phyloP scores from a whole-genome alignment of 2,329 filamentous ascomycete species.

The Cryphonectria parasitica region DNA sequence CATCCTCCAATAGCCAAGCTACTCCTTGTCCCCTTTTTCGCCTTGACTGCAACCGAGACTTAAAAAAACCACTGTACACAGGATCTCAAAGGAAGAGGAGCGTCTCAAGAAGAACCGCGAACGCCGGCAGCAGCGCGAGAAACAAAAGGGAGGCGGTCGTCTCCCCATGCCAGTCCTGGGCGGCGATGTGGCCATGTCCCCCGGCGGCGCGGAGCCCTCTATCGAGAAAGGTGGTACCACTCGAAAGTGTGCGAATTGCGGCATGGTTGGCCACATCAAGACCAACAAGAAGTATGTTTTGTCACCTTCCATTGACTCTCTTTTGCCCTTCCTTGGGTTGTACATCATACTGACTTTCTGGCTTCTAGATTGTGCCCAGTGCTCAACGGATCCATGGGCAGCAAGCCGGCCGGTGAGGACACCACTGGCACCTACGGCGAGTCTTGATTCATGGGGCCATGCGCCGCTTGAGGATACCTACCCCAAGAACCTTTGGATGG shows the following conservation, averaged over 20 bases:
- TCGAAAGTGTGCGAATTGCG: slow-evolving; percentile 96
- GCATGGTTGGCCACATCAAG: slow-evolving; percentile 96
- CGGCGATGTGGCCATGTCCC: slow-evolving; percentile 41
- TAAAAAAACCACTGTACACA: slow-evolving; percentile 37
- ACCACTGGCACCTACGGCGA: slow-evolving; percentile 28
- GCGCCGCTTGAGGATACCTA: neutral
- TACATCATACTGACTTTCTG: neutral
- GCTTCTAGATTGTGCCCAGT: slow-evolving; percentile 22
- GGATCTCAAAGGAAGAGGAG: slow-evolving; percentile 74
- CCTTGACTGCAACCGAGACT: neutral
- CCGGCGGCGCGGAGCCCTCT: slow-evolving; percentile 43
- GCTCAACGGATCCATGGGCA: slow-evolving; percentile 30
- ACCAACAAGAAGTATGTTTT: slow-evolving; percentile 91
- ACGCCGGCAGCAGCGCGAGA: slow-evolving; percentile 85
- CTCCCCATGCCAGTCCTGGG: slow-evolving; percentile 33
- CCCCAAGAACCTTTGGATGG: neutral
- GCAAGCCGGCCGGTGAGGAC: slow-evolving; percentile 23
- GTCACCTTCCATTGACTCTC: slow-evolving; percentile 23
- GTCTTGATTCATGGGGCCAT: neutral
- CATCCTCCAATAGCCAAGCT: neutral
- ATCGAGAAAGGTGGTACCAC: slow-evolving; percentile 68
- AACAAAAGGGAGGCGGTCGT: slow-evolving; percentile 65
- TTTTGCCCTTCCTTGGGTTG: neutral
- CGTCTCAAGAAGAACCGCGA: slow-evolving; percentile 92
- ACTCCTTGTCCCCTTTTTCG: neutral